These are phyloP conservation scores for Beauveria rudraprayagi DNA, from an alignment of 2,329 filamentous ascomycete species.

Conservation along the genomic window DNA sequence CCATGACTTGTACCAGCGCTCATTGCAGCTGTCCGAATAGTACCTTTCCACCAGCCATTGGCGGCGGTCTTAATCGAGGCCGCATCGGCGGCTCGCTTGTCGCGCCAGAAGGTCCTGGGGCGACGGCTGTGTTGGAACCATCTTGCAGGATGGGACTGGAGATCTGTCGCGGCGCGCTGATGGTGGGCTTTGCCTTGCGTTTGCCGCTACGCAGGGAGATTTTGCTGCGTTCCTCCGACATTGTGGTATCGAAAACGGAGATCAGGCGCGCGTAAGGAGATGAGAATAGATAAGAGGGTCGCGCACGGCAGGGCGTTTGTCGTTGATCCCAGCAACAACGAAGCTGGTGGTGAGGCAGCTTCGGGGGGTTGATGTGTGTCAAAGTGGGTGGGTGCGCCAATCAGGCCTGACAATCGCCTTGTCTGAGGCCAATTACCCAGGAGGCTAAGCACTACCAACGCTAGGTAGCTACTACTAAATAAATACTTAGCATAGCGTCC, in stretches of 20 bases:
- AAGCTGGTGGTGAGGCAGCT: neutral
- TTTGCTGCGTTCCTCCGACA: conserved; percentile 56
- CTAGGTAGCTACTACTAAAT: too few relatives aligned
- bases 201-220: conserved; percentile 58
- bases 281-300: neutral
- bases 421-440: too few relatives aligned
- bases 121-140: conserved; percentile 22
- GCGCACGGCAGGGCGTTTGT: neutral
- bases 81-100: conserved; percentile 24
- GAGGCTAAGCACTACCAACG: too few relatives aligned
- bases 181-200: conserved; percentile 51
- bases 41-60: conserved; percentile 49
- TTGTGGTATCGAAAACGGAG: conserved; percentile 22
- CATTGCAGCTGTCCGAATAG: conserved; percentile 10
- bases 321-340: neutral
- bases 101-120: conserved; percentile 18
- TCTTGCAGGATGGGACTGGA: conserved; percentile 51
- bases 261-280: neutral
- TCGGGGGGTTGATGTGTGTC: neutral
- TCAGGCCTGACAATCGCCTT: too few relatives aligned
- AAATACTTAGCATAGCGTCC: too few relatives aligned
- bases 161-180: conserved; percentile 56
- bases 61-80: conserved; percentile 39
- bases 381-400: too few relatives aligned
- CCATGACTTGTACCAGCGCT: conserved; percentile 1